phyloP scores from a whole-genome alignment of 1,284 basidiomycete genomes.

The Sanghuangporus baumii region DNA sequence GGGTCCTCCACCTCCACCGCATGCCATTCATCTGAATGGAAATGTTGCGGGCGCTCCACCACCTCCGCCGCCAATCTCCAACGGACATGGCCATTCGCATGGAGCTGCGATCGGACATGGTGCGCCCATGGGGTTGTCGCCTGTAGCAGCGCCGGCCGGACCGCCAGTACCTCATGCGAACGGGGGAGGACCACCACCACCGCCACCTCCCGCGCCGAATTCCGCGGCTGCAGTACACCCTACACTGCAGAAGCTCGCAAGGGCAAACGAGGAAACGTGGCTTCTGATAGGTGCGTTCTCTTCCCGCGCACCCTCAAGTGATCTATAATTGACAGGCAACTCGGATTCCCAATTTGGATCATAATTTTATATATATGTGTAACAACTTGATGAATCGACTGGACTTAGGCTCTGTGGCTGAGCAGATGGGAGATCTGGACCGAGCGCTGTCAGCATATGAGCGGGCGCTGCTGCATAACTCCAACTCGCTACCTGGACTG shows the following conservation, averaged over 20 bases:
- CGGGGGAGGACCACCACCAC: not conserved
- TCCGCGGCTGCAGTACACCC: slow-evolving; percentile 20
- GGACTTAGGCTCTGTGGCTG: slow-evolving; percentile 72
- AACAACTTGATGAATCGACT: not conserved
- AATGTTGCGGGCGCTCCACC: slow-evolving; percentile 30
- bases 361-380: not conserved
- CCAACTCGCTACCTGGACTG: slow-evolving; percentile 80
- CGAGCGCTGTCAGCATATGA: slow-evolving; percentile 88
- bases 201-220: not conserved
- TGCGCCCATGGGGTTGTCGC: slow-evolving; percentile 35
- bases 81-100: slow-evolving; percentile 27
- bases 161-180: slow-evolving; percentile 5
- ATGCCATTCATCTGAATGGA: slow-evolving; percentile 47
- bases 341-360: not conserved
- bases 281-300: slow-evolving; percentile 71
- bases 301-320: not conserved
- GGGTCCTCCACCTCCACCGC: slow-evolving; percentile 30
- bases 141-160: slow-evolving; percentile 36
- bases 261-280: slow-evolving; percentile 91
- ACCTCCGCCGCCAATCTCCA: slow-evolving; percentile 22
- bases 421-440: slow-evolving; percentile 87
- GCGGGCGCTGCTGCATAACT: slow-evolving; percentile 88
- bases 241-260: slow-evolving; percentile 69
- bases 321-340: not conserved
- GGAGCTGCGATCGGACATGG: slow-evolving; percentile 20